Evolutionary conservation across 257 asterid species (phyloP), one percentile per base, ranked within the genome.

Genomic region (Lycium barbarum): DNA sequence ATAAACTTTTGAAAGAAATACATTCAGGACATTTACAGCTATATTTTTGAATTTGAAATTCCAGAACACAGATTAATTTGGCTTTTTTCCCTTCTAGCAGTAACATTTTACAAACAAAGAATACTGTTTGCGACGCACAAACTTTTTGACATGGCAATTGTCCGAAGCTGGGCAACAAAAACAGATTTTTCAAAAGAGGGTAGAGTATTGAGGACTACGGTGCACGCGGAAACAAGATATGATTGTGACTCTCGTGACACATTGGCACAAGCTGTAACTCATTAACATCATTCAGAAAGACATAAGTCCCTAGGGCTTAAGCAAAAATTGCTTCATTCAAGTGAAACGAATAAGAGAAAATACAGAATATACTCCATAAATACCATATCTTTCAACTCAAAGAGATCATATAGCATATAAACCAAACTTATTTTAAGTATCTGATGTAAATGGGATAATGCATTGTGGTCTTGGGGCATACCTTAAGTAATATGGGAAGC

Each of bases 401-500:
- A 18, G 35, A 71, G 5, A 15, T 40, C 79, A 71, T 38, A 70
- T 18, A 40, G 54, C 55, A 40, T 70, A 40, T 71, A 70, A 40
- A 70, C 79, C 54, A 70, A 22, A 11, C 2, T 33, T 0, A 8
- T 70, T 38, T 5, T 9, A 40, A 10, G 49, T 53, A 78, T 4
- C 53, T 2, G 1, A 7, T 78, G 65, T 51, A 53, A 70, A 78
- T 51, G 22, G 49, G 65, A 78, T 78, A 54, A 54, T 78, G 17
- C 6, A 9, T 33, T 26, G 49, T 78, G 47, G 66, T 78, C 82
- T 54, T 15, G 65, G 65, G 15, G 49, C 17, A 78, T 88, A 95
- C 98, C 98, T 93, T 85, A 95, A 90, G 87, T 95, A 93, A 88
- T 94, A 95, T 26, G 98, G 98, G 87, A 95, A 95, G 86, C 91